Conservation (phyloP, 768 basidiomycete genomes). For the Podaxis rugospora region DNA sequence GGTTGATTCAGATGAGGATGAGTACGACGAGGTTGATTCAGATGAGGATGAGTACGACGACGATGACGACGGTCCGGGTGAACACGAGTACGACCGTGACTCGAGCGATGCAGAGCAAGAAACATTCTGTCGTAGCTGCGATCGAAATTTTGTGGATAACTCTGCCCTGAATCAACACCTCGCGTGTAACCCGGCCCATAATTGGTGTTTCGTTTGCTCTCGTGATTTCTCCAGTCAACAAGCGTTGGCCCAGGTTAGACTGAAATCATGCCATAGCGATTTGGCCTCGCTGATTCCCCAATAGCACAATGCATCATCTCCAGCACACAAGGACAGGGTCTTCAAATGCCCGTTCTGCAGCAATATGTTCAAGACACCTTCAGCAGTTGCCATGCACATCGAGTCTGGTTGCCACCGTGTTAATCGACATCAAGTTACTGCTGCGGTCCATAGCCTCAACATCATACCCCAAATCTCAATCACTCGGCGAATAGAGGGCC, state of each 20-base stretch:
- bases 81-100: not conserved
- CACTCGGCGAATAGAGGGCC: constrained; percentile 40
- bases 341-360: constrained; percentile 33
- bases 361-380: constrained; percentile 36
- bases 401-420: constrained; percentile 58
- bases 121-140: constrained; percentile 1
- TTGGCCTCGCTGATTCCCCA: constrained; percentile 27
- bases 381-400: constrained; percentile 58
- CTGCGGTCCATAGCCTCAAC: constrained; percentile 37
- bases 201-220: constrained; percentile 16
- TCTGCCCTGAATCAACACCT: not conserved
- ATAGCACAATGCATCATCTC: constrained; percentile 33
- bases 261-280: constrained; percentile 38
- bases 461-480: constrained; percentile 55
- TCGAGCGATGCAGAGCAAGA: not conserved
- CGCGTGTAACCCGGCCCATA: not conserved
- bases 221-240: constrained; percentile 10
- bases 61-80: not conserved
- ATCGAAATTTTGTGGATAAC: not conserved
- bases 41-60: not conserved
- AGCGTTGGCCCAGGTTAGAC: constrained; percentile 42
- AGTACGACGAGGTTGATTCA: not conserved
- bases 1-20: not conserved
- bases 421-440: constrained; percentile 35
- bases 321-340: constrained; percentile 28